Conservation (phyloP, 2,329 filamentous ascomycete genomes). For the Botryotinia globosa region DNA sequence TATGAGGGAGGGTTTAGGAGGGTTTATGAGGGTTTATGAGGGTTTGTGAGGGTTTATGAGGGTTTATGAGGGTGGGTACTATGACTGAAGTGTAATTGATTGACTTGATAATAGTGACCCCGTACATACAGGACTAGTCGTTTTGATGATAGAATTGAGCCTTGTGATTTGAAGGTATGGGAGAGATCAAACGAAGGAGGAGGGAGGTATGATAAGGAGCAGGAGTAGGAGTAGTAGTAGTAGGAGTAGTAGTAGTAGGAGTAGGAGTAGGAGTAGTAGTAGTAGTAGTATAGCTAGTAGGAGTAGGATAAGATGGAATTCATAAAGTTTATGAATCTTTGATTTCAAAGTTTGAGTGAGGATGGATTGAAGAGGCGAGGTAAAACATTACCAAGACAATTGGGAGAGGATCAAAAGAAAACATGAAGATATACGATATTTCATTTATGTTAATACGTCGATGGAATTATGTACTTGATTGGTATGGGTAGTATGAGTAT, state of each 20-base stretch:
- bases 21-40: no score
- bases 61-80: not conserved
- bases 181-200: not conserved
- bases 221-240: no score
- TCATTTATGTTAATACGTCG: not conserved
- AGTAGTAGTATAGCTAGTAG: no score
- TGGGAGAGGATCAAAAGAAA: no score
- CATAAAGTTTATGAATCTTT: not conserved
- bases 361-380: not conserved
- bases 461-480: no score
- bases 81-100: not conserved
- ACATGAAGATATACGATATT: not conserved
- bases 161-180: not conserved
- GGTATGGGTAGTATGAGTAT: no score
- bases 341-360: not conserved
- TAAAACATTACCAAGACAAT: not conserved
- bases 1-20: not conserved
- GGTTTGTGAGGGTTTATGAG: no score
- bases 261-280: no score
- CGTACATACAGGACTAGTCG: not conserved
- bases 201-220: not conserved
- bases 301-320: no score
- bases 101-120: not conserved
- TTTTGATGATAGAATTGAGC: not conserved
- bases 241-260: no score